Conservation (phyloP, 345 rosid species). For the Erucastrum elatum region DNA sequence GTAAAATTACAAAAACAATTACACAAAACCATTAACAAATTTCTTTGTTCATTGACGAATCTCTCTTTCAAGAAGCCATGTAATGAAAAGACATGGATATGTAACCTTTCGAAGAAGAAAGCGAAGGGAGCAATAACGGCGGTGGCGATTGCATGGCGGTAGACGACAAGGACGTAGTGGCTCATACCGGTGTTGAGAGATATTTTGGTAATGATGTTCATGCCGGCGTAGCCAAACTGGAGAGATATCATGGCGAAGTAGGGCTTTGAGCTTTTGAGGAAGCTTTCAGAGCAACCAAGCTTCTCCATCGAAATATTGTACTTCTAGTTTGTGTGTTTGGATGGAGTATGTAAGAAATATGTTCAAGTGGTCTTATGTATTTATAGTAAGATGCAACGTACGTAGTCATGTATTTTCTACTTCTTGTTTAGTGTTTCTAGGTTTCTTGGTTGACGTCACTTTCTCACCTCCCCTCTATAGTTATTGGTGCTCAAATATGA, state of each 20-base stretch:
- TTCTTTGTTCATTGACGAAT: neutral
- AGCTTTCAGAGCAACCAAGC: conserved; percentile 26
- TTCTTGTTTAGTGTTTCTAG: conserved; percentile 19
- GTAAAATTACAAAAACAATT: neutral
- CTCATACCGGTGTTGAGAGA: conserved; percentile 60
- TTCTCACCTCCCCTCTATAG: neutral
- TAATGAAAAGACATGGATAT: neutral
- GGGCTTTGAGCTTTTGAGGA: conserved; percentile 45
- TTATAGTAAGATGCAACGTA: conserved; percentile 19
- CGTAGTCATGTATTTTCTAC: neutral
- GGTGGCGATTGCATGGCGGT: conserved; percentile 66
- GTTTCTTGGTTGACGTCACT: conserved; percentile 15
- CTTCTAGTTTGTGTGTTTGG: conserved; percentile 1
- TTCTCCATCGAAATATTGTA: conserved; percentile 21
- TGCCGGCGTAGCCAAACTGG: conserved; percentile 62
- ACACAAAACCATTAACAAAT: neutral
- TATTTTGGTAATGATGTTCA: conserved; percentile 54
- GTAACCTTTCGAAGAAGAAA: conserved; percentile 57
- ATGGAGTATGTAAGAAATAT: conserved; percentile 2
- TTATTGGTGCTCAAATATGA: conserved; percentile 21
- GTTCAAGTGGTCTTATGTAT: conserved; percentile 18
- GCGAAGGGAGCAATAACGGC: conserved; percentile 72
- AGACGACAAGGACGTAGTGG: conserved; percentile 66
- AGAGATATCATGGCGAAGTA: conserved; percentile 54
- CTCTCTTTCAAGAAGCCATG: neutral